These are phyloP conservation scores for Hura crepitans DNA, from an alignment of 441 rosid species.

Conservation along the genomic window DNA sequence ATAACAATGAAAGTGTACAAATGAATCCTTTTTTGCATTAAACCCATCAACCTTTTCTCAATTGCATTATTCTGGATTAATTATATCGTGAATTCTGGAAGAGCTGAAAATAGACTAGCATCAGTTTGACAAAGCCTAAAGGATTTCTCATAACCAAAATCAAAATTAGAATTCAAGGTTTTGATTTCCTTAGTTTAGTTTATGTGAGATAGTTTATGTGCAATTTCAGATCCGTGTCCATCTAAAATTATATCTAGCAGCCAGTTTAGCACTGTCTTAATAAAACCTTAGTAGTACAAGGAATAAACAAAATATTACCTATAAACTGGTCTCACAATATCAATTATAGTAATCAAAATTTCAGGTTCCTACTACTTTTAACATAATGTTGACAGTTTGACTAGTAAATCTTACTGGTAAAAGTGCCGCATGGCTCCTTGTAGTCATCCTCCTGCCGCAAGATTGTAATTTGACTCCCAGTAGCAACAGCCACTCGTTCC, in stretches of 20 bases:
- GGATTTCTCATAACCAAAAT: not conserved
- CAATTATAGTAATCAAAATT: not conserved
- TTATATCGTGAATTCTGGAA: not conserved
- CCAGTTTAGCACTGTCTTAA: not conserved
- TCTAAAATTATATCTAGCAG: not conserved
- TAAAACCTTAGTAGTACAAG: not conserved
- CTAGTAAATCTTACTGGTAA: constrained; percentile 47
- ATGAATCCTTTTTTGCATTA: not conserved
- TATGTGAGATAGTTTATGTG: not conserved
- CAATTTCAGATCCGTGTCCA: not conserved
- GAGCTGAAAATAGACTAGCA: not conserved
- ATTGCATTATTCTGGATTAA: not conserved
- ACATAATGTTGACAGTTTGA: not conserved
- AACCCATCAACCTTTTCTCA: not conserved
- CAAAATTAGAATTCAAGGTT: not conserved
- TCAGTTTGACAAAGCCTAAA: not conserved
- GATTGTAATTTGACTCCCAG: constrained; percentile 66
- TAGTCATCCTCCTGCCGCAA: constrained; percentile 70
- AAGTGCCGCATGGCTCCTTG: constrained; percentile 61
- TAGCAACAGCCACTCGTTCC: constrained; percentile 76
- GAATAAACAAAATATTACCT: not conserved
- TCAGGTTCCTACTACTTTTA: not conserved
- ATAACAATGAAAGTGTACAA: not conserved
- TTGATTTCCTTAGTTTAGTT: not conserved
- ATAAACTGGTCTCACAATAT: not conserved